These are phyloP conservation scores for Tulasnella sp. DNA, from an alignment of 768 basidiomycete species.

Conservation along the genomic window DNA sequence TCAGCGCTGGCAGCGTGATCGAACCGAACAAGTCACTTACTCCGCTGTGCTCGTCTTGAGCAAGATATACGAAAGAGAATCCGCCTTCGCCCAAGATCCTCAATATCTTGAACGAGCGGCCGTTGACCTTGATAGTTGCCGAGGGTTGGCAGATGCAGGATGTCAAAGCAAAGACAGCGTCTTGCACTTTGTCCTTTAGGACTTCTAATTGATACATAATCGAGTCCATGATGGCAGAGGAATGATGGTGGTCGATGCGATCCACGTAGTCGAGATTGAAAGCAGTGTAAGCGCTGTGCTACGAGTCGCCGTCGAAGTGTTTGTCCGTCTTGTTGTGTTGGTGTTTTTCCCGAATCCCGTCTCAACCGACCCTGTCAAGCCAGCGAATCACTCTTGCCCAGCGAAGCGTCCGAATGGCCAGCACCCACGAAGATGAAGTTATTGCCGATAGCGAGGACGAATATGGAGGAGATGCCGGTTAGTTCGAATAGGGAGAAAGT, in stretches of 20 bases:
- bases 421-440: slow-evolving; percentile 18
- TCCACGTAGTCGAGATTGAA: slow-evolving; percentile 11
- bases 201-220: slow-evolving; percentile 38
- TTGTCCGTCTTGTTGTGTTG: slow-evolving; percentile 7
- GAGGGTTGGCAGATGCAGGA: slow-evolving; percentile 69
- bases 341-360: background rate
- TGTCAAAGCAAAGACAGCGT: slow-evolving; percentile 72
- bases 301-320: background rate
- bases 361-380: background rate
- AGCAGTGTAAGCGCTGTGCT: background rate
- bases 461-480: background rate
- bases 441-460: slow-evolving; percentile 24
- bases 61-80: slow-evolving; percentile 85
- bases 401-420: background rate
- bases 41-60: slow-evolving; percentile 77
- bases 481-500: background rate
- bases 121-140: slow-evolving; percentile 90
- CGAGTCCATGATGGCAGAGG: background rate
- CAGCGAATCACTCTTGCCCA: background rate
- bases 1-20: background rate
- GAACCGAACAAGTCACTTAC: slow-evolving; percentile 38
- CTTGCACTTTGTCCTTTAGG: slow-evolving; percentile 67
- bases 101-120: slow-evolving; percentile 85
- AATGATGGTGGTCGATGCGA: background rate
- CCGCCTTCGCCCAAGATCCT: slow-evolving; percentile 95